Percentiles rank a stretch among this genome's conserved stretches.
Conservation (phyloP, 2,329 filamentous ascomycete species). For the Westerdykella sp. region DNA sequence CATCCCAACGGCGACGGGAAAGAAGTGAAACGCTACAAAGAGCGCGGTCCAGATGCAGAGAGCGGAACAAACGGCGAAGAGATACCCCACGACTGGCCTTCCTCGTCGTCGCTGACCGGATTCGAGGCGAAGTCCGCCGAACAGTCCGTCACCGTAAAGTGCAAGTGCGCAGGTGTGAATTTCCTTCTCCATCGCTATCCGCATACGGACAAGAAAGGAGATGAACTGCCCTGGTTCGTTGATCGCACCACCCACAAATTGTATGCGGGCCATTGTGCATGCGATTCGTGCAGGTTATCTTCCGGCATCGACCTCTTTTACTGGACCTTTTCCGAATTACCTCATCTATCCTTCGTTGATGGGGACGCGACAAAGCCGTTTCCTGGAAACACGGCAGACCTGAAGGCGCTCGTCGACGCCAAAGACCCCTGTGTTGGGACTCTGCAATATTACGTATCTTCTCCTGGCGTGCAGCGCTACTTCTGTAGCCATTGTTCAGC, state of each 20-base stretch:
- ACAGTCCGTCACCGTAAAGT: slow-evolving; percentile 36
- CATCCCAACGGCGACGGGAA: slow-evolving; percentile 30
- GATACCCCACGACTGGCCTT: slow-evolving; percentile 32
- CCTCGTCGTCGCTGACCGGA: slow-evolving; percentile 2
- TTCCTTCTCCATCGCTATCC: slow-evolving; percentile 36
- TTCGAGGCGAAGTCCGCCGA: slow-evolving; percentile 13
- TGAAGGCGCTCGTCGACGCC: slow-evolving; percentile 34
- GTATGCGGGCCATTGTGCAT: slow-evolving; percentile 40
- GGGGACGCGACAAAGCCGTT: slow-evolving; percentile 13
- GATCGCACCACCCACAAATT: slow-evolving; percentile 41
- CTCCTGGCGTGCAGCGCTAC: slow-evolving; percentile 43
- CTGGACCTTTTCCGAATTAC: slow-evolving; percentile 43
- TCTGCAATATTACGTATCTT: slow-evolving; percentile 41
- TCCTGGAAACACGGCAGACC: slow-evolving; percentile 22
- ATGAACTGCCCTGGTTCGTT: slow-evolving; percentile 40
- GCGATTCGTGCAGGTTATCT: slow-evolving; percentile 44
- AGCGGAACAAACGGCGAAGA: slow-evolving; percentile 3
- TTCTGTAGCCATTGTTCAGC: slow-evolving; percentile 48
- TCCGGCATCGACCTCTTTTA: slow-evolving; percentile 41
- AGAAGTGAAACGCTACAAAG: slow-evolving; percentile 14
- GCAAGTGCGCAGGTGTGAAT: slow-evolving; percentile 45
- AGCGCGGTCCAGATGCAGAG: slow-evolving; percentile 6
- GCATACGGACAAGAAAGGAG: slow-evolving; percentile 17
- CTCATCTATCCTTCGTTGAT: slow-evolving; percentile 34
- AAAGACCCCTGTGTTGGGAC: slow-evolving; percentile 41